phyloP scores from a whole-genome alignment of 1,139 yeast species.

The Yamadazyma songkhlaensis region DNA sequence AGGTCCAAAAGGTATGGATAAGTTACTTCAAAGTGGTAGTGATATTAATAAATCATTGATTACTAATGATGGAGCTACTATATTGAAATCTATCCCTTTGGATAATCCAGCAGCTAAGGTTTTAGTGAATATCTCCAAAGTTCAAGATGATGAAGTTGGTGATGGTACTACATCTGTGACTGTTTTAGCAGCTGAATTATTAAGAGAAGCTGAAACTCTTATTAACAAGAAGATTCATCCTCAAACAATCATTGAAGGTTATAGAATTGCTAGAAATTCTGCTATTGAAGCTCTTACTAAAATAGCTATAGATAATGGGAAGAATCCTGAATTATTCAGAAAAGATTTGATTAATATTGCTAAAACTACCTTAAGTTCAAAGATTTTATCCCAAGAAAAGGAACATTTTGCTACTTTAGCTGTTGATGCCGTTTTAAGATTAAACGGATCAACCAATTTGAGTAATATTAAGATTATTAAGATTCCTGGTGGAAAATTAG shows the following conservation, averaged over 20 bases:
- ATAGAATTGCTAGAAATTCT: conserved; percentile 79
- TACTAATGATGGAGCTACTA: conserved; percentile 98
- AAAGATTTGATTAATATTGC: conserved; percentile 83
- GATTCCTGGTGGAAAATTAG: conserved; percentile 87
- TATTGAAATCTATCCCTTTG: conserved; percentile 87
- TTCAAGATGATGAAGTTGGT: conserved; percentile 98
- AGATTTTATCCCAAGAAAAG: conserved; percentile 92
- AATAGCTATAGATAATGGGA: conserved; percentile 73
- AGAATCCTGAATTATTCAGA: conserved; percentile 61
- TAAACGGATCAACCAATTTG: conserved; percentile 91
- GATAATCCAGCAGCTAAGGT: conserved; percentile 99
- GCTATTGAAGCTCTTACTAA: conserved; percentile 79
- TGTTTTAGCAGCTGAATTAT: conserved; percentile 84
- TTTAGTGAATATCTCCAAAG: conserved; percentile 90
- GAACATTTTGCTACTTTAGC: conserved; percentile 86
- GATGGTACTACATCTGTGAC: conserved; percentile 99
- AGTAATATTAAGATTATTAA: conserved; percentile 93
- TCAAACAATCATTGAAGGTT: conserved; percentile 96
- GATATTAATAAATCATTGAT: conserved; percentile 71
- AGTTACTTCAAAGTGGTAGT: conserved; percentile 82
- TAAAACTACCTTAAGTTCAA: conserved; percentile 89
- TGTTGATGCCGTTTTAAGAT: conserved; percentile 88
- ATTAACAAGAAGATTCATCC: conserved; percentile 95
- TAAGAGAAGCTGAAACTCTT: conserved; percentile 92
- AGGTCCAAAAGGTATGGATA: conserved; percentile 99